Percentiles rank a stretch among this genome's conserved stretches.
Evolutionary conservation across 148 eudicot genomes (phyloP).

Genomic region (Vaccinium vitisidaea): DNA sequence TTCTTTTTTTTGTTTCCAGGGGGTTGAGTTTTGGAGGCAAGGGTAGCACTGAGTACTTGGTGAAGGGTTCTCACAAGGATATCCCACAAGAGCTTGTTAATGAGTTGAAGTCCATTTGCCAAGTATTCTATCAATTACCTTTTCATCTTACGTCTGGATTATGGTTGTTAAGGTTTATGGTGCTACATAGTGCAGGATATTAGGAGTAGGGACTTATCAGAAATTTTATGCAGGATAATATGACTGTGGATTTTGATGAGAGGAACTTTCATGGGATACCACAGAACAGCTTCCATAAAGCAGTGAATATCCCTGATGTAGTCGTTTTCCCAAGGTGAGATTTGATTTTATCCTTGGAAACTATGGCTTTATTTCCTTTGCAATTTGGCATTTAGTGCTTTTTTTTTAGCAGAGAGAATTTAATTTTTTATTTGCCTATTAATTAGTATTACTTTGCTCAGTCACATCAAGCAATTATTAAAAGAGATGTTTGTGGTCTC

Average conservation of each 20-base stretch:
- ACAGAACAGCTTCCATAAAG: conserved; percentile 93
- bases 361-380: neutral
- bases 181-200: no score
- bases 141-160: neutral
- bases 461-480: neutral
- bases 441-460: neutral
- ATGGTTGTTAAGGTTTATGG: neutral
- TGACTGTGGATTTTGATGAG: conserved; percentile 86
- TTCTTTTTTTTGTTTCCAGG: conserved; percentile 18
- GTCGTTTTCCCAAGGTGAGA: conserved; percentile 76
- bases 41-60: conserved; percentile 66
- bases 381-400: neutral
- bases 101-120: conserved; percentile 75
- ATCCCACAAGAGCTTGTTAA: conserved; percentile 71
- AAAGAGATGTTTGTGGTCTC: neutral
- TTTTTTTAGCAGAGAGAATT: neutral
- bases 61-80: conserved; percentile 61
- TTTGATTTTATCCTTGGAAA: neutral
- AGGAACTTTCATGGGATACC: conserved; percentile 91
- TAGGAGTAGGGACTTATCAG: neutral
- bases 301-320: conserved; percentile 89
- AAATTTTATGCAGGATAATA: conserved; percentile 49
- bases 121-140: conserved; percentile 39
- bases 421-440: neutral
- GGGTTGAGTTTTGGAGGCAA: conserved; percentile 56